Conservation (phyloP, 2,329 filamentous ascomycete species). For the Tolypocladium album region DNA sequence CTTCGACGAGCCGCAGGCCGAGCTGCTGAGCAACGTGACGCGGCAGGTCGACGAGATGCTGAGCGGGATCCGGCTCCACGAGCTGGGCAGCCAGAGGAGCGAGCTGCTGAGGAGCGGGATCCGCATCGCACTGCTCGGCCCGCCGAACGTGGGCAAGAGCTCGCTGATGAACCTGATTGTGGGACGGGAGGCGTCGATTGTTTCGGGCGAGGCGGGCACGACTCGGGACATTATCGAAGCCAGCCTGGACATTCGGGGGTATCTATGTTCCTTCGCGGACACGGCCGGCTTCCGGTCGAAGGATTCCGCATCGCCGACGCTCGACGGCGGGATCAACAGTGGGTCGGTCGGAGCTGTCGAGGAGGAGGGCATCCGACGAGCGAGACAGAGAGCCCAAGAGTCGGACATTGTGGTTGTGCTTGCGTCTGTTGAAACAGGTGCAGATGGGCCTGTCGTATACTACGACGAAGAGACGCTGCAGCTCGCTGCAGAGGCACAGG, state of each 20-base stretch:
- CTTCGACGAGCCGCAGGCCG: constrained; percentile 75
- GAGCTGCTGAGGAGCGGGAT: constrained; percentile 82
- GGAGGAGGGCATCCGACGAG: constrained; percentile 79
- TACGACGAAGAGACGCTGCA: constrained; percentile 45
- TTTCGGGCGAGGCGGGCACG: constrained; percentile 85
- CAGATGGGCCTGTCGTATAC: constrained; percentile 29
- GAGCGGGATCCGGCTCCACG: constrained; percentile 54
- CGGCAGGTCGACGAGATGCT: constrained; percentile 51
- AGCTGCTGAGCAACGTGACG: constrained; percentile 61
- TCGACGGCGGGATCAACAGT: not conserved
- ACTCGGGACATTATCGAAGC: constrained; percentile 92
- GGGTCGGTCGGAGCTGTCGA: constrained; percentile 61
- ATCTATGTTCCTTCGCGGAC: constrained; percentile 87
- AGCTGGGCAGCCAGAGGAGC: constrained; percentile 66
- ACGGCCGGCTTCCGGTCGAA: constrained; percentile 72
- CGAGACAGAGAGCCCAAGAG: constrained; percentile 67
- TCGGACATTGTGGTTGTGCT: constrained; percentile 81
- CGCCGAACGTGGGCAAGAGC: constrained; percentile 92
- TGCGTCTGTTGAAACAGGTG: constrained; percentile 54
- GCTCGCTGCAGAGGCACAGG: constrained; percentile 37
- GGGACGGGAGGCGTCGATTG: constrained; percentile 88
- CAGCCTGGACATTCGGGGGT: constrained; percentile 78
- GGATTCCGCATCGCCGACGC: not conserved
- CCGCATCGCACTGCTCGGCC: constrained; percentile 73
- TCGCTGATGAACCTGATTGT: constrained; percentile 85